A percentile compares a stretch with the other conserved stretches of the same genome.
These are phyloP conservation scores for Dothideomycetes sp. DNA, from an alignment of 2,329 filamentous ascomycete species.

Conservation along the genomic window DNA sequence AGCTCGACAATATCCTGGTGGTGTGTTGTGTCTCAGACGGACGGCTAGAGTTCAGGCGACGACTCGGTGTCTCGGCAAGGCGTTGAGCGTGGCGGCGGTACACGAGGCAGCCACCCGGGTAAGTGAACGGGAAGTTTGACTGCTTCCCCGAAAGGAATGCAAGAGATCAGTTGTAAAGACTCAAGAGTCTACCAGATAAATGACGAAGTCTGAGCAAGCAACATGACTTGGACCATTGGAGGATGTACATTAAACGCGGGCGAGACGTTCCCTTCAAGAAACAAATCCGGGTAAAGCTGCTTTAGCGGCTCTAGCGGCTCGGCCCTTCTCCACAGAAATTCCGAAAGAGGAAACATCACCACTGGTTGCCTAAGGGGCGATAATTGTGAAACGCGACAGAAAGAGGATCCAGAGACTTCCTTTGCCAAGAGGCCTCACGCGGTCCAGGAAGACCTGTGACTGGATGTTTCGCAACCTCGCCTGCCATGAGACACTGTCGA, in stretches of 20 bases:
- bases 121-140: too few species aligned
- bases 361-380: neutral
- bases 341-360: neutral
- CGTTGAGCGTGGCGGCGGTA: too few species aligned
- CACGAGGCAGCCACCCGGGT: neutral
- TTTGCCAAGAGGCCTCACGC: too few species aligned
- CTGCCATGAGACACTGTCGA: too few species aligned
- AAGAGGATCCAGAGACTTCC: too few species aligned
- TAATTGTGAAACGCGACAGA: neutral
- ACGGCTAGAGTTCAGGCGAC: neutral
- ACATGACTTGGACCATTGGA: neutral
- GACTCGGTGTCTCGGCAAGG: neutral
- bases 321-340: neutral
- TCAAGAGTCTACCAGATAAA: too few species aligned
- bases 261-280: neutral
- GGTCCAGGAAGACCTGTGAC: too few species aligned
- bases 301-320: neutral
- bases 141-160: neutral
- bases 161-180: neutral
- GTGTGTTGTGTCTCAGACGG: neutral
- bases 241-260: neutral
- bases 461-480: too few species aligned
- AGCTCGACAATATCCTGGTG: neutral
- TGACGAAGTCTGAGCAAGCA: too few species aligned
- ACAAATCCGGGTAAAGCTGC: neutral